Evolutionary conservation across 305 asterid genomes (phyloP), one percentile per base, ranked within the genome.

Genomic region (Galium porrigens): DNA sequence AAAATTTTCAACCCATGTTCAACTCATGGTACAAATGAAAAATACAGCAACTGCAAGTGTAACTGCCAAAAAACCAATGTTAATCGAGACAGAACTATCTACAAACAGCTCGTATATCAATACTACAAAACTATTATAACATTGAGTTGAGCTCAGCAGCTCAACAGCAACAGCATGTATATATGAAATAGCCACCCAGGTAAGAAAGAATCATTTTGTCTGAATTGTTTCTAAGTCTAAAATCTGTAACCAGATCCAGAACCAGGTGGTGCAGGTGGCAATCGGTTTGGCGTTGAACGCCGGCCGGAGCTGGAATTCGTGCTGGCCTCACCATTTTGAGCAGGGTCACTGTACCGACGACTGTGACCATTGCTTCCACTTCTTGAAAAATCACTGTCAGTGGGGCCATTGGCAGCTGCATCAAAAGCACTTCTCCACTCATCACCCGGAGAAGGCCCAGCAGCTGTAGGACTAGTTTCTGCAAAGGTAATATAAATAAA

Each of bases 371-470:
- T 81, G 51, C 95, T 85, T 14, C 77, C 83, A 52, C 60, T 66
- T 74, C 91, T 74, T 1, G 95, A 59, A 34, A 22, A 86, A 65
- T 69, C 78, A 30, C 83, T 71, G 66, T 74, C 82, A 8, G 75
- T 7, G 11, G 89, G 78, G 59, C 96, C 87, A 64, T 84, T 89
- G 36, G 94, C 86, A 39, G 97, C 96, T 62, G 88, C 76, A 80
- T 94, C 97, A 80, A 94, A 94, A 56, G 99, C 97, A 64, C 86
- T 76, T 77, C 97, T 83, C 99, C 99, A 94, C 30, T 94, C 99
- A 29, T 90, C 96, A 10, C 97, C 96, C 0, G 95, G 71, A 20
- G 96, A 77, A 9, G 86, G 83, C 44, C 90, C 82, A 42, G 84
- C 48, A 37, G 94, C 68, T 57, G 83, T 85, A 37, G 97, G 97